Evolutionary conservation across 1,284 basidiomycete genomes (phyloP), one percentile per base, ranked within the genome.

Genomic region (Meripilus lineatus): DNA sequence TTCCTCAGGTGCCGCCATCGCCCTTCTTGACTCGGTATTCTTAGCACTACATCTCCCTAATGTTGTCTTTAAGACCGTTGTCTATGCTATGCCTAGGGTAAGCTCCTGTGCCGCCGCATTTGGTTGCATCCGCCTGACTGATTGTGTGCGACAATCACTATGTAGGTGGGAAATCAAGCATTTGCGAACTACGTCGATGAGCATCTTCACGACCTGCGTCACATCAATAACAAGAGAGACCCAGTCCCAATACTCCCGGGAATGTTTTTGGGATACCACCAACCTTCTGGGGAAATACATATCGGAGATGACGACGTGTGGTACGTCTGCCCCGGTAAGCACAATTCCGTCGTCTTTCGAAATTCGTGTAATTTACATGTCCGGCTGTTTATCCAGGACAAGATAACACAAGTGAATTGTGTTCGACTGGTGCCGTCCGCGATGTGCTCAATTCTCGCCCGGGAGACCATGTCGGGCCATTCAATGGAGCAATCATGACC

Each of bases 211-310:
- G 46, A 52, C 7, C 49, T 63, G 7, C 57, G 55, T 32, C 61
- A 58, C 42, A 53, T 63, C 50, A 63, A 61, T 52, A 63, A 63
- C 53, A 43, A 53, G 50, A 47, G 61, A 33, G 61, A 63, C 49
- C 42, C 51, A 14, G 47, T 62, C 3, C 61, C 61, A 2, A 63
- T 60, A 43, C 43, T 58, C 11, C 49, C 53, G 23, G 75, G 74
- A 4, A 64, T 52, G 25, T 53, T 52, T 58, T 49, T 81, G 25
- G 79, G 71, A 2, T 85, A 63, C 60, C 67, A 68, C 20, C 82
- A 84, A 49, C 65, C 76, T 0, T 65, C 68, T 1, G 81, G 80
- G 2, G 82, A 85, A 58, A 63, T 76, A 5, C 81, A 84, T 50
- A 81, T 84, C 38, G 49, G 68, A 43, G 69, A 70, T 24, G 64